These are phyloP conservation scores for Penicillium fimorum DNA, from an alignment of 495 filamentous ascomycete species.

Conservation along the genomic window DNA sequence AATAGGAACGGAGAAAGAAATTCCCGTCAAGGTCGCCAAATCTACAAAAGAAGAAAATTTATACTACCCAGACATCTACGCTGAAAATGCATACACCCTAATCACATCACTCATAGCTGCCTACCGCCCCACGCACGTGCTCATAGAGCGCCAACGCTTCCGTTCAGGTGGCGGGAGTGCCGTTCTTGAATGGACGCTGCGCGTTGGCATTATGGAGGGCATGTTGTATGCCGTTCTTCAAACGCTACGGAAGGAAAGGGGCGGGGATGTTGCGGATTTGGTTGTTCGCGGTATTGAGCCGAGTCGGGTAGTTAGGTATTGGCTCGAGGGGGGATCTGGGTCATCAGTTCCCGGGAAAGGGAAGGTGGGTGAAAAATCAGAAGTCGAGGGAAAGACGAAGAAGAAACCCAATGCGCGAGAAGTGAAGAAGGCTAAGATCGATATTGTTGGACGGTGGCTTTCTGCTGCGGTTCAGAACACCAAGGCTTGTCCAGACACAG, in stretches of 20 bases:
- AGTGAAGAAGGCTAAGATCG: conserved; percentile 64
- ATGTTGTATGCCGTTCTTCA: conserved; percentile 81
- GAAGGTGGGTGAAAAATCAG: conserved; percentile 8
- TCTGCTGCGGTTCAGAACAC: conserved; percentile 3
- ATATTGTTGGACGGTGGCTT: conserved; percentile 59
- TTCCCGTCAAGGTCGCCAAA: neutral
- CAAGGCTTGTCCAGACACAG: neutral
- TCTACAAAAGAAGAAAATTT: conserved; percentile 31
- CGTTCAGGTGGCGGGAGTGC: conserved; percentile 61
- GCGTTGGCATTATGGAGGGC: conserved; percentile 85
- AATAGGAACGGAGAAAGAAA: neutral
- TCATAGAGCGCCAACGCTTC: conserved; percentile 90
- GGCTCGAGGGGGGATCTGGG: conserved; percentile 20
- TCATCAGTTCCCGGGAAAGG: neutral
- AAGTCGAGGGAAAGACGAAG: conserved; percentile 19
- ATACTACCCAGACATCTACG: conserved; percentile 59
- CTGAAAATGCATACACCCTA: conserved; percentile 60
- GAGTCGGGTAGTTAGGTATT: conserved; percentile 42
- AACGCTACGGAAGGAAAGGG: conserved; percentile 48
- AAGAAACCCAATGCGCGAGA: conserved; percentile 28
- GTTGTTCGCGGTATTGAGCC: conserved; percentile 41
- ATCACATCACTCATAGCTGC: conserved; percentile 47
- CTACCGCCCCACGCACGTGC: conserved; percentile 64
- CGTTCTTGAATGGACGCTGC: conserved; percentile 84
- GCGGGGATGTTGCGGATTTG: conserved; percentile 16